Evolutionary conservation across 1,139 yeast genomes (phyloP), one percentile per base, ranked within the genome.

Genomic region (Petasospora rhodanensis): DNA sequence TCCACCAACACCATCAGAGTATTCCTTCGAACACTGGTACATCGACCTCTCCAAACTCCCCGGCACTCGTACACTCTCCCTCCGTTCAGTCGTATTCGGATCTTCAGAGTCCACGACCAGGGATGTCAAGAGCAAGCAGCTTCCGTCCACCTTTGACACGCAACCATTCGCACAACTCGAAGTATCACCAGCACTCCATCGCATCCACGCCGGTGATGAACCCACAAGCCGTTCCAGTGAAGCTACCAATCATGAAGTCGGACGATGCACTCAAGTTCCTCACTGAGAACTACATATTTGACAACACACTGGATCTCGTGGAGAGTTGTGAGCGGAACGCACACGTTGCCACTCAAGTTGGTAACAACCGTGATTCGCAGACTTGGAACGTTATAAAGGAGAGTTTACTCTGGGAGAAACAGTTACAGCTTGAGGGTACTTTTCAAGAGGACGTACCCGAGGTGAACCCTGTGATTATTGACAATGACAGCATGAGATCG

Each of bases 311-410:
- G 7, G 35, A 40, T 20, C 15, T 48, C 4, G 24, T 41, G 5
- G 46, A 41, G n/a, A 36, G 35, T 14, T 47, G 75, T 45, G 62
- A 61, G 0, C 49, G 51, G 40, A 83, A 83, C 51, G 74, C 85
- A 1, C 60, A 64, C 21, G 64, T 74, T 4, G 85, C 89, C 1
- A 70, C 69, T 0, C 61, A 66, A 28, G 79, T 69, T 1, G 68
- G 68, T 11, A 58, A 68, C 35, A 65, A 62, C 38, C 59, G 85
- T 36, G 81, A 79, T 32, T 67, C 81, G 32, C 87, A 80, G 51
- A 68, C 78, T 0, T 83, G 94, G 94, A 61, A 69, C 37, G 66
- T 79, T n/a, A 58, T 83, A 4, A 73, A 74, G 3, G 73, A 70
- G 13, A 66, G 79, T 11, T 56, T 81, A 3, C 62, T 64, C 11